These are phyloP conservation scores for Eucalyptus leucophloia DNA, from an alignment of 345 rosid genomes.

Conservation along the genomic window DNA sequence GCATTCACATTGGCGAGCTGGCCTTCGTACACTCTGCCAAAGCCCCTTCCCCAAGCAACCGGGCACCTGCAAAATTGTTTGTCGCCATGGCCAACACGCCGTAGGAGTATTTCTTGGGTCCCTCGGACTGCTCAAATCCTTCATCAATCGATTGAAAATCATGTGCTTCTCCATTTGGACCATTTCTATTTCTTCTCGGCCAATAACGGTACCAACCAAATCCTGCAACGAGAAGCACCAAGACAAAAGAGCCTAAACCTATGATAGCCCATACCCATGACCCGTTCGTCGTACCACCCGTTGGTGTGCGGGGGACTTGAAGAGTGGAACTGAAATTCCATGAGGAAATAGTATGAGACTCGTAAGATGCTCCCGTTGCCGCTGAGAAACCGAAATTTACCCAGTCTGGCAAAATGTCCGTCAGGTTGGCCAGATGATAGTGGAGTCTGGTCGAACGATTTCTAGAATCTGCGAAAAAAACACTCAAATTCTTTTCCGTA, in stretches of 20 bases:
- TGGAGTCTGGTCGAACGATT: too few relatives aligned
- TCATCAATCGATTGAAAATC: neutral
- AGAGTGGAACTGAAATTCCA: too few relatives aligned
- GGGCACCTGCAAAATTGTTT: too few relatives aligned
- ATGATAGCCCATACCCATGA: neutral
- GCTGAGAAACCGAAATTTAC: too few relatives aligned
- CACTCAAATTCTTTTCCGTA: neutral
- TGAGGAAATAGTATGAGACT: too few relatives aligned
- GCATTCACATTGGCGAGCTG: neutral
- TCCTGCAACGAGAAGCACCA: neutral
- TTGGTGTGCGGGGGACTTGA: neutral
- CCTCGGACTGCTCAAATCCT: neutral
- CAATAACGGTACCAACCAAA: neutral
- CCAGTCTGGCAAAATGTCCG: too few relatives aligned
- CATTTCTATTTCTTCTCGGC: neutral
- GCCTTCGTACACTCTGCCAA: neutral
- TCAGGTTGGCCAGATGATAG: too few relatives aligned
- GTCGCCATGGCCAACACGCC: too few relatives aligned
- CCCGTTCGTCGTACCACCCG: neutral
- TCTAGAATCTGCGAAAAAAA: too few relatives aligned
- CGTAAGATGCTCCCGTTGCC: too few relatives aligned
- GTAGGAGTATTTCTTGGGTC: too few relatives aligned
- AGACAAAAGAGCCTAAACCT: neutral
- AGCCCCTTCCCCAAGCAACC: neutral
- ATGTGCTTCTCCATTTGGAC: neutral